These are phyloP conservation scores for Leccinellum luteum DNA, from an alignment of 768 basidiomycete species.

Conservation along the genomic window DNA sequence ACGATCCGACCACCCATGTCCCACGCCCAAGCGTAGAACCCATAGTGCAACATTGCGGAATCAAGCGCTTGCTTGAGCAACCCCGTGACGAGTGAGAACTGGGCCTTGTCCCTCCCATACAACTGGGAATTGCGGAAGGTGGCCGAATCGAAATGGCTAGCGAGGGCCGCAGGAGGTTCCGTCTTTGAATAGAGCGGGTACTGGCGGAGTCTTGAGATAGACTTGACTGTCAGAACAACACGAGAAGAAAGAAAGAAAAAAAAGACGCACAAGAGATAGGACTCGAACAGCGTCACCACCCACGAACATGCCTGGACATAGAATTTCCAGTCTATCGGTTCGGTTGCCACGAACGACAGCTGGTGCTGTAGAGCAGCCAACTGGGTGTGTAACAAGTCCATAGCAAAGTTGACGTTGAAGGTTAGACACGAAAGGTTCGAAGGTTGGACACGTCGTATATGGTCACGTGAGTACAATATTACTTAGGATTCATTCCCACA, in stretches of 20 bases:
- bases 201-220: conserved; percentile 58
- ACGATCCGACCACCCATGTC: conserved; percentile 50
- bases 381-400: conserved; percentile 60
- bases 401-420: not conserved
- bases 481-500: no score
- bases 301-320: conserved; percentile 80
- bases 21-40: conserved; percentile 87
- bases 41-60: conserved; percentile 67
- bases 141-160: conserved; percentile 60
- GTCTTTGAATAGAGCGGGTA: conserved; percentile 80
- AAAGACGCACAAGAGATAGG: conserved; percentile 73
- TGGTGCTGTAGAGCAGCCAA: conserved; percentile 55
- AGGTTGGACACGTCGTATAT: conserved; percentile 7
- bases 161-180: conserved; percentile 68
- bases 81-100: conserved; percentile 71
- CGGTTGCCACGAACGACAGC: conserved; percentile 69
- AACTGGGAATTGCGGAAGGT: conserved; percentile 87
- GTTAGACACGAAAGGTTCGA: not conserved
- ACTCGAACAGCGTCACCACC: conserved; percentile 80
- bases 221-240: not conserved
- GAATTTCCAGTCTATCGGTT: conserved; percentile 76
- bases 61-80: conserved; percentile 73
- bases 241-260: not conserved
- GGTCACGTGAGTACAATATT: conserved; percentile 14
- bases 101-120: conserved; percentile 90